Percentiles rank a stretch among this genome's conserved stretches.
These are phyloP conservation scores for Cyclaneusma minus DNA, from an alignment of 2,329 filamentous ascomycete genomes.

Conservation along the genomic window DNA sequence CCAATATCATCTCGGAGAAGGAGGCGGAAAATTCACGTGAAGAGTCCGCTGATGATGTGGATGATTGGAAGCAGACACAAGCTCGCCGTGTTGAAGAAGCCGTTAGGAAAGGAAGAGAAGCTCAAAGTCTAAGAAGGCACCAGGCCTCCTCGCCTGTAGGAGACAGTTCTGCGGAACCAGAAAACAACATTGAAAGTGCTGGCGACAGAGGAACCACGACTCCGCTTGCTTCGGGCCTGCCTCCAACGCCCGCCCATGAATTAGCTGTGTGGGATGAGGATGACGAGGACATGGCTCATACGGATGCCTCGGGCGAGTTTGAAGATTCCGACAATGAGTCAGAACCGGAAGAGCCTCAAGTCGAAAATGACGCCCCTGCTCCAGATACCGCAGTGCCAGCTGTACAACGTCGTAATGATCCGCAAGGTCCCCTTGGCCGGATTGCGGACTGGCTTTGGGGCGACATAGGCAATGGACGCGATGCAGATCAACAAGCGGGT, in stretches of 20 bases:
- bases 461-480: constrained; percentile 27
- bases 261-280: background rate
- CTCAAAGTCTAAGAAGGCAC: too few relatives aligned
- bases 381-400: constrained; percentile 8
- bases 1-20: constrained; percentile 19
- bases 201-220: background rate
- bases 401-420: constrained; percentile 8
- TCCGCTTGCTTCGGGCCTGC: background rate
- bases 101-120: constrained; percentile 6
- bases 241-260: background rate
- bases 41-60: background rate
- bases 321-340: background rate
- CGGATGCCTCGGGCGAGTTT: background rate
- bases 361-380: background rate
- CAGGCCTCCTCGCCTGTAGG: too few relatives aligned
- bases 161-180: background rate
- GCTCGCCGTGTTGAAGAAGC: constrained; percentile 7
- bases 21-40: background rate
- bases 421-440: constrained; percentile 24
- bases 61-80: constrained; percentile 8
- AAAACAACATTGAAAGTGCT: too few relatives aligned
- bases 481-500: constrained; percentile 25
- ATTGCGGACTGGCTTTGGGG: constrained; percentile 49
- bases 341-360: background rate
- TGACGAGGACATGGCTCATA: background rate